Base-by-base conservation (phyloP, 2,329 filamentous ascomycete genomes). In the Elsinoe necatrix region DNA sequence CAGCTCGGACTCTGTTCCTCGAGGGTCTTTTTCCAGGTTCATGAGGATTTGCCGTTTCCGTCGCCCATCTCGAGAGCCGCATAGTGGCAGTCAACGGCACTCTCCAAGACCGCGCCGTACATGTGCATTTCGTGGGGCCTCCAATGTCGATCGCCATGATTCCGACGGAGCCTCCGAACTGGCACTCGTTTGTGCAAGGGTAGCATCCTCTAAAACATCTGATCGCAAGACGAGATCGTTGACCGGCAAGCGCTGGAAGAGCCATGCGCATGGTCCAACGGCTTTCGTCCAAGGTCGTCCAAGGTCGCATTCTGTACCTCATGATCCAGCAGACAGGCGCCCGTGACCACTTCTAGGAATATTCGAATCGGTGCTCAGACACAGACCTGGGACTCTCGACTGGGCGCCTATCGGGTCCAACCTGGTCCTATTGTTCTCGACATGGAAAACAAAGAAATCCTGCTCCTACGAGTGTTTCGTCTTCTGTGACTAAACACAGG, bases 301-400 rank as follows among this genome's bases (percentile, higher is more conserved):
- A 16, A 25, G 20, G 21, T 20, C 27, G n/a, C 27, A 34, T n/a
- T 52, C 21, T 52, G 16, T 31, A 29, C 52, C 39, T 43, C 48
- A 52, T 52, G 48, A 52, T 52, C 29, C 34, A 52, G 48, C 48
- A 52, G 48, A 25, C 48, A 52, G 48, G 48, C 48, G 48, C 48
- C 34, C 34, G 48, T 52, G 48, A 52, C 48, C 48, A 52, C 31
- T 35, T 35, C 48, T 31, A 52, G 29, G 48, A 39, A 35, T 52
- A 52, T 27, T 52, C 48, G 48, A 52, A 14, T 43, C 52, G 35
- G 35, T 29, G 39, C 52, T 42, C 35, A 42, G 21, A 29, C 34
- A 42, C n/a, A 25, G n/a, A n/a, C 23, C 37, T 11, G 23, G 52
- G 35, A 12, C 34, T 23, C 31, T 25, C 12, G 12, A 16, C 9